Percentiles rank a stretch among this genome's conserved stretches.
phyloP scores from a whole-genome alignment of 1,139 yeast species.

The Geotrichum siamense region DNA sequence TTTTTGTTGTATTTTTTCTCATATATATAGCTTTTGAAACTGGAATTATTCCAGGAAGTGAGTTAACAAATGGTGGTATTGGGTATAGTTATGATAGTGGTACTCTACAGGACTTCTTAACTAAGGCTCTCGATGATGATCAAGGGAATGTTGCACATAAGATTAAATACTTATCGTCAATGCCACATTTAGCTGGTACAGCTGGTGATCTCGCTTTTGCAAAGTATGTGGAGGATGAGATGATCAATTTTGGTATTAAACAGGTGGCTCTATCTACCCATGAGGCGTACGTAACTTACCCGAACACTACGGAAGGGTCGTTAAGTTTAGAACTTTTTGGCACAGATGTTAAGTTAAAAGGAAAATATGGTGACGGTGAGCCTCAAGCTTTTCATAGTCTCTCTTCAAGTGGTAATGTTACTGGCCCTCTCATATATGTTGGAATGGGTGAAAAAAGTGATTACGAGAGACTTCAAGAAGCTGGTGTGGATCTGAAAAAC shows the following conservation, averaged over 20 bases:
- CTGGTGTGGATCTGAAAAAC: conserved; percentile 35
- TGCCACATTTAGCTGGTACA: conserved; percentile 87
- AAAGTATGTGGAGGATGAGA: conserved; percentile 52
- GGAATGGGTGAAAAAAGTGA: conserved; percentile 62
- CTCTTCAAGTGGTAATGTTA: conserved; percentile 51
- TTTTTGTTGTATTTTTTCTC: conserved; percentile 51
- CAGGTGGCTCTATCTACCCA: conserved; percentile 44
- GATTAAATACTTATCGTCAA: conserved; percentile 66
- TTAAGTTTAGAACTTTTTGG: conserved; percentile 23
- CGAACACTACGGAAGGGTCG: conserved; percentile 30
- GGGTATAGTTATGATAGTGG: conserved; percentile 53
- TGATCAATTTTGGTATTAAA: conserved; percentile 50
- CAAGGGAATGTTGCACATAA: conserved; percentile 50
- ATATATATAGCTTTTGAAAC: conserved; percentile 53
- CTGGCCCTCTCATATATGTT: conserved; percentile 49
- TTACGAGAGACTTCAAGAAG: conserved; percentile 40
- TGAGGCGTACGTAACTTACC: conserved; percentile 56
- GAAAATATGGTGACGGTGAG: conserved; percentile 22
- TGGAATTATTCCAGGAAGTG: conserved; percentile 39
- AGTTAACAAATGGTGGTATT: conserved; percentile 41
- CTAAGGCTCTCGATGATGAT: conserved; percentile 47
- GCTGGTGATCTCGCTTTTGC: conserved; percentile 72
- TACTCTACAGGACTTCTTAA: conserved; percentile 44
- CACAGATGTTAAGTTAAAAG: conserved; percentile 9
- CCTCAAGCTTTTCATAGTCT: conserved; percentile 59